Evolutionary conservation across 1,284 basidiomycete species (phyloP), one percentile per base, ranked within the genome.

Genomic region (Sutorius eximius): DNA sequence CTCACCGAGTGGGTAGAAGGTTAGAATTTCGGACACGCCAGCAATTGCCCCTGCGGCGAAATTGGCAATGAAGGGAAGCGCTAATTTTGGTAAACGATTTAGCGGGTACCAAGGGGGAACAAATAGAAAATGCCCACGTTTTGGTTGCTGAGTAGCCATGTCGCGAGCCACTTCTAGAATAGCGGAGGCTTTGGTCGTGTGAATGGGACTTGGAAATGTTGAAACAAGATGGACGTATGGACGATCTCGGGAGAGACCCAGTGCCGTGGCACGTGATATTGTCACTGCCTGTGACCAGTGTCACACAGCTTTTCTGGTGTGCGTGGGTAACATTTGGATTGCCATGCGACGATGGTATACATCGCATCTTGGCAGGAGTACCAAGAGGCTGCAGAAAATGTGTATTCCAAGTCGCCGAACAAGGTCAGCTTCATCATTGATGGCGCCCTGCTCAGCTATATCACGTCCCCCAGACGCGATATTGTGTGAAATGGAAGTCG

Each of bases 21-120:
- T 94, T 62, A 97, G 78, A 53, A 99, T 91, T 74, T 99, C 96
- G 9, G 88, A 87, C 51, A 89, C 78, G 40, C 89, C 92, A 62
- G 94, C 93, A 61, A 95, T 92, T 9, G 94, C 93, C 54, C 94
- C 94, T 2, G 94, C 92, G 10, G 87, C 82, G 69, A 96, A 95
- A 65, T 91, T 95, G 59, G 93, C 91, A 49, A 81, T 74, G 73
- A 94, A 94, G 1, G 93, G 93, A 41, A 95, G 80, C 34, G 89
- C 90, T 92, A 50, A 58, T 55, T 48, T 41, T 56, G 33, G 40
- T 56, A 45, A 58, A 50, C 47, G 53, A 51, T 12, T 59, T 29
- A 48, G 44, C 30, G 54, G 15, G 29, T 15, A 22, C n/a, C 41
- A 15, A 18, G 20, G 34, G 33, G 43, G 20, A 15, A 34, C 22